phyloP scores from a whole-genome alignment of 2,329 filamentous ascomycete genomes.

The Trichoderma sp. region DNA sequence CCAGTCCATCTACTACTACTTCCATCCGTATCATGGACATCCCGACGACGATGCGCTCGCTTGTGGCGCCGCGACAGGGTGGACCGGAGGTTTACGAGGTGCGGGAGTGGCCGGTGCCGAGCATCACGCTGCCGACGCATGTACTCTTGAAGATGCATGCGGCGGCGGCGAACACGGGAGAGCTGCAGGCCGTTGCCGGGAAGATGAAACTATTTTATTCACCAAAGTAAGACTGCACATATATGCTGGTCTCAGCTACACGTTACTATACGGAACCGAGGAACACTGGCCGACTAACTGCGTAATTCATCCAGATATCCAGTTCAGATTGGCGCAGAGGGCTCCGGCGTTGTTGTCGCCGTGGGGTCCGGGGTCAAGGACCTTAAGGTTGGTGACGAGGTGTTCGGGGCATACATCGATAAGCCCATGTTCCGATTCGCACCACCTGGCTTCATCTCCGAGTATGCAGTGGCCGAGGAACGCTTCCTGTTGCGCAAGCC shows the following conservation, averaged over 20 bases:
- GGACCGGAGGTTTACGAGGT: conserved; percentile 40
- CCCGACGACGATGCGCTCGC: conserved; percentile 42
- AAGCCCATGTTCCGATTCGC: conserved; percentile 36
- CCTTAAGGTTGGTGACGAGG: conserved; percentile 36
- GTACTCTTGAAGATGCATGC: conserved; percentile 43
- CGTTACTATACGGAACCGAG: neutral
- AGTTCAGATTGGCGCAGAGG: conserved; percentile 30
- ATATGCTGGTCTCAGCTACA: neutral
- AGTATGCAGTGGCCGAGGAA: conserved; percentile 40
- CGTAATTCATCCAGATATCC: conserved; percentile 24
- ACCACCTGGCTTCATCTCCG: conserved; percentile 36
- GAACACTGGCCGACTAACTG: conserved; percentile 14
- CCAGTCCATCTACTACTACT: neutral
- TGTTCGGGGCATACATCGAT: conserved; percentile 38
- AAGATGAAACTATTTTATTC: neutral
- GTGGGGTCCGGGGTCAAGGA: conserved; percentile 29
- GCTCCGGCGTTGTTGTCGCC: conserved; percentile 34
- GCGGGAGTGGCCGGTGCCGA: conserved; percentile 42
- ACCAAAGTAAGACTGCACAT: neutral
- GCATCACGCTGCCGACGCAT: conserved; percentile 42
- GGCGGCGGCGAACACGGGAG: conserved; percentile 35
- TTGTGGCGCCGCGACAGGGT: conserved; percentile 41
- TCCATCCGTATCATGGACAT: conserved; percentile 29
- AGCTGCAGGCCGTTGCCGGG: conserved; percentile 29
- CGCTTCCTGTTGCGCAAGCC: conserved; percentile 36